Base-by-base conservation (phyloP, 768 basidiomycete species). In the Neoboletus brunneissimus region DNA sequence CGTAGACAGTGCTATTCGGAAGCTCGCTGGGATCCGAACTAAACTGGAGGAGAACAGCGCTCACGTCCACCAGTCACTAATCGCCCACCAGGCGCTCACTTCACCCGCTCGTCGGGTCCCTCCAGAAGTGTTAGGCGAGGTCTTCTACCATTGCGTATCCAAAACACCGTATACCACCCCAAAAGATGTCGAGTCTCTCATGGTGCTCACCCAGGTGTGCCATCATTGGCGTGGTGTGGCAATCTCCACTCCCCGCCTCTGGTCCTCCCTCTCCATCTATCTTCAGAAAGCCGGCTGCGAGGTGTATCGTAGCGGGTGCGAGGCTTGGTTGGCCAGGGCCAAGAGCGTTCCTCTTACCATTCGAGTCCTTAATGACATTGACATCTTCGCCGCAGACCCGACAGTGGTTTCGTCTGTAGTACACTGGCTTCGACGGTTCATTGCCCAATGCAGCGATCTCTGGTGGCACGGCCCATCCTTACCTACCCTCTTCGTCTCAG, bases 401-500 rank as follows among this genome's bases (percentile, higher is more conserved):
- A 15, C 46, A 4, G 27, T 52, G 2, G 20, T 58, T 13, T 50
- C 58, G 3, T 52, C 58, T 18, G 38, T 57, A 4, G 43, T 60
- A 9, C 49, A 34, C 32, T 72, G 70, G 69, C 62, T 72, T 15
- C 61, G 51, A 7, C 67, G 57, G 2, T 40, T 69, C 42, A 43
- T 72, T 32, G 10, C 44, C n/a, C 62, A 51, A 6, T 72, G 64
- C 43, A 34, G 32, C 9, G 70, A 73, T 46, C 56, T 72, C 20
- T 72, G 72, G 70, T 72, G 67, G 70, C 61, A 72, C n/a, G 70
- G 70, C 0, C 63, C 71, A 11, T 62, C 59, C 31, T 18, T 73
- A 8, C 61, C 61, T 22, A 45, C 54, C 2, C 42, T 70, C 5
- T 61, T 73, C 25, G 41, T 52, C 34, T 18, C 60, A 22, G 55